Conservation (phyloP, 192 early-diverging fungal genomes). For the Coemansia aciculifera region DNA sequence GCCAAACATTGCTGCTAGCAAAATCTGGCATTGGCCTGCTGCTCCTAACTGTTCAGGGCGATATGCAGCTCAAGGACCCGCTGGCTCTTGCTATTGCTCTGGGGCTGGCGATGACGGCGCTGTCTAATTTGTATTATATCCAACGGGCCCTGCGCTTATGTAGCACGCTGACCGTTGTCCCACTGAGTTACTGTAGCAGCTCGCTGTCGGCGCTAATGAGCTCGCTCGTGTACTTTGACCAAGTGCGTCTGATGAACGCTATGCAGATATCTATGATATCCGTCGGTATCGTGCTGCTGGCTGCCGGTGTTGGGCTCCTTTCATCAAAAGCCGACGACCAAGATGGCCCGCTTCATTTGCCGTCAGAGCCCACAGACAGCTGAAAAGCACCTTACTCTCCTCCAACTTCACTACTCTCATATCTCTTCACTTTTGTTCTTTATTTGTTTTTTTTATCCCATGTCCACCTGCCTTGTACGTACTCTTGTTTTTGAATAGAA, state of each 20-base stretch:
- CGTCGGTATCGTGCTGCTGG: constrained; percentile 64
- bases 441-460: neutral
- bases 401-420: neutral
- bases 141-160: constrained; percentile 72
- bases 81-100: constrained; percentile 67
- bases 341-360: constrained; percentile 35
- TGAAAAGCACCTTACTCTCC: neutral
- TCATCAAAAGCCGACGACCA: constrained; percentile 55
- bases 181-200: constrained; percentile 74
- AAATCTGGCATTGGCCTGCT: constrained; percentile 76
- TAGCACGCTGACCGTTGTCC: constrained; percentile 73
- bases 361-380: constrained; percentile 3
- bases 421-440: neutral
- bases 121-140: constrained; percentile 70
- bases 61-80: constrained; percentile 70
- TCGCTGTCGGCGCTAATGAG: constrained; percentile 73
- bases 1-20: constrained; percentile 73
- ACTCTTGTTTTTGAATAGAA: neutral
- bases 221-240: constrained; percentile 79
- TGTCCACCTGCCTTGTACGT: no score
- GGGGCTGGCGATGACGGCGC: constrained; percentile 54
- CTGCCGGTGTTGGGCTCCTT: constrained; percentile 65
- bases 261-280: constrained; percentile 67
- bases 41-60: constrained; percentile 58
- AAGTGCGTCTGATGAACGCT: constrained; percentile 61